Percentiles rank a stretch among this genome's conserved stretches.
These are phyloP conservation scores for Plasmodium cynomolgi DNA, from an alignment of 169 alveolate species.

Conservation along the genomic window DNA sequence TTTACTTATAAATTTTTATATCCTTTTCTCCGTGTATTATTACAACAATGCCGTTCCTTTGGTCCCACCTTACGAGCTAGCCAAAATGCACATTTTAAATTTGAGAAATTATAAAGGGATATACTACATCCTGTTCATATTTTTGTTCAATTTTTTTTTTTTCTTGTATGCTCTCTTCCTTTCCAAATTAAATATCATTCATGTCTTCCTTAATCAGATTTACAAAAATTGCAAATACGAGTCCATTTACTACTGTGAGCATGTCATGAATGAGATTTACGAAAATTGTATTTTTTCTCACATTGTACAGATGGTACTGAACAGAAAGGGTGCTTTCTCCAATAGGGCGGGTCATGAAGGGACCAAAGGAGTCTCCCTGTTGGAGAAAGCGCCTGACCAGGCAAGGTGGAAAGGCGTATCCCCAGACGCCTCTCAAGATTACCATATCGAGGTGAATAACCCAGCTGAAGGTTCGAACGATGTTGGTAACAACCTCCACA, in stretches of 20 bases:
- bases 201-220: conserved; percentile 59
- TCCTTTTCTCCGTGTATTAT: conserved; percentile 60
- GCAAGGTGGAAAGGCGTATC: neutral
- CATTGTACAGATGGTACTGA: conserved; percentile 9
- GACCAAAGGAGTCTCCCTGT: neutral
- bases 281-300: conserved; percentile 50
- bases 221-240: conserved; percentile 61
- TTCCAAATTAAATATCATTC: conserved; percentile 35
- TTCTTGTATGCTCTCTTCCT: conserved; percentile 40
- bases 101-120: conserved; percentile 59
- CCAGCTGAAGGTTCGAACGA: neutral
- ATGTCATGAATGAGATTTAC: conserved; percentile 67
- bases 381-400: neutral
- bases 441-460: neutral
- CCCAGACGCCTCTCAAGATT: neutral
- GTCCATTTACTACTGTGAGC: conserved; percentile 64
- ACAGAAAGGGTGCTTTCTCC: conserved; percentile 2
- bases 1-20: conserved; percentile 27
- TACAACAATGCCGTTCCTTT: conserved; percentile 63
- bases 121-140: conserved; percentile 53
- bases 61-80: conserved; percentile 64
- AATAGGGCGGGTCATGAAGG: neutral
- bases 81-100: conserved; percentile 31
- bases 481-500: neutral
- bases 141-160: conserved; percentile 35